Percentiles rank a stretch among this genome's conserved stretches.
Evolutionary conservation across 2,329 filamentous ascomycete genomes (phyloP).

Genomic region (Diaporthe citriasiana): DNA sequence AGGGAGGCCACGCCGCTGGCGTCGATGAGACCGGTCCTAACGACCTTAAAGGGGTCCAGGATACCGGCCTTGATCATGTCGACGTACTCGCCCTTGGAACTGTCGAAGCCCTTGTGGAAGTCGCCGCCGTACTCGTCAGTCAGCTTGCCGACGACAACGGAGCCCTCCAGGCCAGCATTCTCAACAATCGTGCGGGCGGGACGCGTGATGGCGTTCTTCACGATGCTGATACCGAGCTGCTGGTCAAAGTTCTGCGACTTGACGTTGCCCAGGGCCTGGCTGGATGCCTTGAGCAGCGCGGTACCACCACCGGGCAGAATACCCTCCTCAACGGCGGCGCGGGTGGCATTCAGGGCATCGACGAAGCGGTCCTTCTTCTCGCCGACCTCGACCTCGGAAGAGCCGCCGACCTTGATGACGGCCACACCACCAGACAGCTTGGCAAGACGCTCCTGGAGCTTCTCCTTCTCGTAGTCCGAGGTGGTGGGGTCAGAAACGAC

Average conservation of each 20-base stretch:
- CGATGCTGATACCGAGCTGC: slow-evolving; percentile 96
- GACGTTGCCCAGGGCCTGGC: slow-evolving; percentile 85
- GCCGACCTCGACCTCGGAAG: slow-evolving; percentile 97
- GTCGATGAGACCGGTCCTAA: slow-evolving; percentile 94
- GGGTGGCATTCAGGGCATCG: slow-evolving; percentile 97
- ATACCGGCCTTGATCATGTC: slow-evolving; percentile 99
- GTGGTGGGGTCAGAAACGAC: slow-evolving; percentile 95
- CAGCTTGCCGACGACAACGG: slow-evolving; percentile 97
- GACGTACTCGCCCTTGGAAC: slow-evolving; percentile 95
- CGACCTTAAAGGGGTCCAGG: slow-evolving; percentile 99
- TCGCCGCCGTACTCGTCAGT: slow-evolving; percentile 91
- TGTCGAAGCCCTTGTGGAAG: slow-evolving; percentile 99
- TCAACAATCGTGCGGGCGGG: slow-evolving; percentile 96
- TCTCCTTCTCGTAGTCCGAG: slow-evolving; percentile 99
- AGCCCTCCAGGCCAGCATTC: slow-evolving; percentile 96
- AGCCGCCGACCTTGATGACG: slow-evolving; percentile 98
- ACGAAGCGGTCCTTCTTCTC: slow-evolving; percentile 99
- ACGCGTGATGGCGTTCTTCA: slow-evolving; percentile 98
- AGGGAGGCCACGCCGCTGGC: slow-evolving; percentile 97
- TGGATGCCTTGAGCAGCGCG: slow-evolving; percentile 95
- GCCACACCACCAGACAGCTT: slow-evolving; percentile 99
- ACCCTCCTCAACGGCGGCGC: slow-evolving; percentile 98
- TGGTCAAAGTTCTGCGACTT: slow-evolving; percentile 98
- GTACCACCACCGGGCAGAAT: slow-evolving; percentile 99
- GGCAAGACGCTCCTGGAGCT: slow-evolving; percentile 99